Evolutionary conservation across 768 basidiomycete species (phyloP).

Genomic region (Lactarius akahatsu): DNA sequence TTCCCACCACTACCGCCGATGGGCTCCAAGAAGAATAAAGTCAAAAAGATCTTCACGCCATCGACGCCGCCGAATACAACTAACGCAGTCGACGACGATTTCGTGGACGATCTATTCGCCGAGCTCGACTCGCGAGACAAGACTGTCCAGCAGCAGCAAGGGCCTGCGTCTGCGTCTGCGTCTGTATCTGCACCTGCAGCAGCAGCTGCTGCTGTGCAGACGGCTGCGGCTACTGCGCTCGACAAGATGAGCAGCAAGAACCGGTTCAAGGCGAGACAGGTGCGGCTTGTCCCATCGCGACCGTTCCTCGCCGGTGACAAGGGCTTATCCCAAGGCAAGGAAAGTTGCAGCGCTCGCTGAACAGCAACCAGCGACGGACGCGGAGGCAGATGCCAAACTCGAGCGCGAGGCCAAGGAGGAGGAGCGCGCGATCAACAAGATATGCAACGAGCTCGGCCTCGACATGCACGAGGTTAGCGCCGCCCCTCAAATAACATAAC

Average conservation of each 20-base stretch:
- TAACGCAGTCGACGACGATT: conserved; percentile 48
- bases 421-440: conserved; percentile 57
- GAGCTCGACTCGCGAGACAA: conserved; percentile 69
- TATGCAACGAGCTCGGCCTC: conserved; percentile 65
- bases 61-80: conserved; percentile 29
- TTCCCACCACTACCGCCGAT: conserved; percentile 34
- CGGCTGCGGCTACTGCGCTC: neutral
- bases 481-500: no score
- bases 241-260: conserved; percentile 57
- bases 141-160: conserved; percentile 41
- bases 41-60: conserved; percentile 46
- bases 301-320: conserved; percentile 11
- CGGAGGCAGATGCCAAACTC: conserved; percentile 56
- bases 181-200: conserved; percentile 42
- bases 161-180: conserved; percentile 46
- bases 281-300: conserved; percentile 33
- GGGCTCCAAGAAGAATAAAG: conserved; percentile 59
- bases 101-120: conserved; percentile 73
- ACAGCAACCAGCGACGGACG: conserved; percentile 50
- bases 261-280: conserved; percentile 73
- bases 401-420: conserved; percentile 69
- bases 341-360: conserved; percentile 67
- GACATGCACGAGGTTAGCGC: conserved; percentile 59
- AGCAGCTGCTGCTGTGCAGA: conserved; percentile 42
- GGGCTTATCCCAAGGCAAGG: conserved; percentile 51